A percentile compares a stretch with the other conserved stretches of the same genome.
Evolutionary conservation across 441 rosid genomes (phyloP).

Genomic region (Gossypium gossypioides): DNA sequence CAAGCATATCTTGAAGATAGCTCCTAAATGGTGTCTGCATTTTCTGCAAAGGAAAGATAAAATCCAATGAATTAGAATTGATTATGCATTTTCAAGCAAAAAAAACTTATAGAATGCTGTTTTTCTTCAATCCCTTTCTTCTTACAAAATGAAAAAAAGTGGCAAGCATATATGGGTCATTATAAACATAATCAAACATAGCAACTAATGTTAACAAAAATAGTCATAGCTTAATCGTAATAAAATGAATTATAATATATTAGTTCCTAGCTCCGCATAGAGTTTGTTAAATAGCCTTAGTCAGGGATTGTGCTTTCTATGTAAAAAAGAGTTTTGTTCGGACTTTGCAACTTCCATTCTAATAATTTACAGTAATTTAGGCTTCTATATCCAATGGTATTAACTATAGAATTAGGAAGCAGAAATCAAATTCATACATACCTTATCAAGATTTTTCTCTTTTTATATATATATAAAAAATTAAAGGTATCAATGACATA

Average conservation of each 20-base stretch:
- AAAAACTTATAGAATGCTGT: neutral
- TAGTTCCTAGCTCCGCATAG: neutral
- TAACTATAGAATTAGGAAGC: neutral
- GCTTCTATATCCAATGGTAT: neutral
- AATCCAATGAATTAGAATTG: neutral
- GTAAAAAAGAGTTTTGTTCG: neutral
- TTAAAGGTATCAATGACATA: neutral
- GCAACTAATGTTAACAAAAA: neutral
- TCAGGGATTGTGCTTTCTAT: neutral
- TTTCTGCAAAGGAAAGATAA: constrained; percentile 34
- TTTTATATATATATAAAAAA: neutral
- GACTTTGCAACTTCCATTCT: neutral
- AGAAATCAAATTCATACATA: neutral
- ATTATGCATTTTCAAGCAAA: neutral
- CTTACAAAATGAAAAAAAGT: neutral
- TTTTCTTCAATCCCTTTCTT: neutral
- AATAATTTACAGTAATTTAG: neutral
- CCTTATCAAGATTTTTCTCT: too few relatives aligned
- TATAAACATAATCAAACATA: neutral
- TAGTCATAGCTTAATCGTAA: neutral
- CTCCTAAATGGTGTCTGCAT: constrained; percentile 86
- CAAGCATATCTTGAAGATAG: constrained; percentile 83
- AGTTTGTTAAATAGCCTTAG: neutral
- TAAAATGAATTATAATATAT: neutral
- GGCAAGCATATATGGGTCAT: neutral